Evolutionary conservation across 352 stramenopile genomes (phyloP).

Genomic region (Globisporangium okanoganense): DNA sequence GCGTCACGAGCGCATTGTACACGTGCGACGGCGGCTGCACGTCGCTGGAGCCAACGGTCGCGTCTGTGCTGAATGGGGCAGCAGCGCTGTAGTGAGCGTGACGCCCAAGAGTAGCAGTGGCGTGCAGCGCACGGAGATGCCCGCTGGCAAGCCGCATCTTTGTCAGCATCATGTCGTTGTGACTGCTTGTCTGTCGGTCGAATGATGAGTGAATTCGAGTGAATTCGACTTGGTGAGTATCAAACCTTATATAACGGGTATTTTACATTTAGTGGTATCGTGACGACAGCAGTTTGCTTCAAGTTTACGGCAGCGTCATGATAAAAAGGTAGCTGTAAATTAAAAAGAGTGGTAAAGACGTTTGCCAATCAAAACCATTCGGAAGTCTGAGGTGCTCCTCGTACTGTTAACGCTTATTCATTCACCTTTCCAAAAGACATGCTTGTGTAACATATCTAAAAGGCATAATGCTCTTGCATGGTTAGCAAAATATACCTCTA

Average conservation of each 20-base stretch:
- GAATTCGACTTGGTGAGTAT: background rate
- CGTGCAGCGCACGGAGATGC: background rate
- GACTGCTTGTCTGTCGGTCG: background rate
- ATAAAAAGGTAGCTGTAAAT: background rate
- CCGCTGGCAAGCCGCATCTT: background rate
- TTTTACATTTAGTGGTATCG: background rate
- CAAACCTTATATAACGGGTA: background rate
- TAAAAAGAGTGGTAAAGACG: no score
- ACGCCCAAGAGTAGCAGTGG: background rate
- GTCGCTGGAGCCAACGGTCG: background rate
- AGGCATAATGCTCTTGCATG: no score
- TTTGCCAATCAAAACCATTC: background rate
- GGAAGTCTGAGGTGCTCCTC: background rate
- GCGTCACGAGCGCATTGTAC: conserved; percentile 27
- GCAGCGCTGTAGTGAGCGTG: background rate
- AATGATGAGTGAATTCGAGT: background rate
- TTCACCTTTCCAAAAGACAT: no score
- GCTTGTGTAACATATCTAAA: background rate
- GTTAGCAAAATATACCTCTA: no score
- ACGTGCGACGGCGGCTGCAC: conserved; percentile 22
- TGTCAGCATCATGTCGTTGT: background rate
- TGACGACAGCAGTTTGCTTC: background rate
- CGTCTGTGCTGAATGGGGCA: background rate
- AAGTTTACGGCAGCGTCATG: background rate
- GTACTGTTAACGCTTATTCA: no score